Conservation (phyloP, 495 filamentous ascomycete species). For the Penicillium desertorum region DNA sequence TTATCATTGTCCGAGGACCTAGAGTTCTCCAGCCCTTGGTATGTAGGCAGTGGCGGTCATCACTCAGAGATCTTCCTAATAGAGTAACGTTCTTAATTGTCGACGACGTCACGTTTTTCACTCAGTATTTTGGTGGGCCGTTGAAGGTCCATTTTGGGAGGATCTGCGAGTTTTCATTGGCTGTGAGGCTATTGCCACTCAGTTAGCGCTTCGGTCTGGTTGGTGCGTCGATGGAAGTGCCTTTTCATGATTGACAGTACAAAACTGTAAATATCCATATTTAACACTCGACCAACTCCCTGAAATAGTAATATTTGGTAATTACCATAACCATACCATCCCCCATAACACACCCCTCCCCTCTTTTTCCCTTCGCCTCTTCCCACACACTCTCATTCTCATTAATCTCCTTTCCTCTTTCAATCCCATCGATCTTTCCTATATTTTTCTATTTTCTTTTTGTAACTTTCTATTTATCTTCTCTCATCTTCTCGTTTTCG, state of each 20-base stretch:
- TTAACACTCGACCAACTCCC: background rate
- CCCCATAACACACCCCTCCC: constrained; percentile 25
- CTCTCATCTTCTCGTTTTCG: constrained; percentile 21
- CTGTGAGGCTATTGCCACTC: constrained; percentile 19
- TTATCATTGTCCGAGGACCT: background rate
- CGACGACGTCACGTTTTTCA: constrained; percentile 30
- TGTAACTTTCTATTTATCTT: constrained; percentile 29
- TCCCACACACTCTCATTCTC: constrained; percentile 23
- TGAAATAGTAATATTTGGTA: background rate
- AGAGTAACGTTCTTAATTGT: constrained; percentile 5
- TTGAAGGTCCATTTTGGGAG: background rate
- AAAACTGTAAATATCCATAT: constrained; percentile 4
- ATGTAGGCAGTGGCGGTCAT: constrained; percentile 1
- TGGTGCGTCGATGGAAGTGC: constrained; percentile 38
- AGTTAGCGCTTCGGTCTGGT: constrained; percentile 23
- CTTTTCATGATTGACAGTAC: constrained; percentile 1
- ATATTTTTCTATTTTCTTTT: constrained; percentile 26
- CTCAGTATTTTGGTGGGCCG: constrained; percentile 4
- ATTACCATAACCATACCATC: constrained; percentile 19
- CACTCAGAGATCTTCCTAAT: constrained; percentile 1
- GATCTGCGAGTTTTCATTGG: constrained; percentile 24
- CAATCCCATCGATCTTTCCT: constrained; percentile 28
- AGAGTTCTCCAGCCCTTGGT: background rate
- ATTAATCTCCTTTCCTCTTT: constrained; percentile 32
- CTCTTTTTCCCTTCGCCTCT: constrained; percentile 28